Conservation (phyloP, 1,284 basidiomycete species). For the Rhodotorula sp. region DNA sequence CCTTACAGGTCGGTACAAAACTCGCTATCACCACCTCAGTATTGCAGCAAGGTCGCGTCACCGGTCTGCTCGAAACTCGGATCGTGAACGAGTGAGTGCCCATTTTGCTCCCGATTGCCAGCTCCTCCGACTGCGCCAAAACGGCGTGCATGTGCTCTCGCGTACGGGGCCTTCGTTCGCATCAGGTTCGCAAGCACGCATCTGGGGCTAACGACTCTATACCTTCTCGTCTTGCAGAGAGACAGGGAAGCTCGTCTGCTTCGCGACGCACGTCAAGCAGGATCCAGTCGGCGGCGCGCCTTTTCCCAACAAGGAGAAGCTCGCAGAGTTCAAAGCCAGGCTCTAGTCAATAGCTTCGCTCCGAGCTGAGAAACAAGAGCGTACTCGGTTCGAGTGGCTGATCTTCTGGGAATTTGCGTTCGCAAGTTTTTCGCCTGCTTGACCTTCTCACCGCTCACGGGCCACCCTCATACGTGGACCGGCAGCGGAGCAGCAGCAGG, state of each 20-base stretch:
- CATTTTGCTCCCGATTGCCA: not conserved
- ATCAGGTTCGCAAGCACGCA: too few relatives aligned
- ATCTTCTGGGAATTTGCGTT: too few relatives aligned
- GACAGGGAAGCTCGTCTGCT: conserved; percentile 23
- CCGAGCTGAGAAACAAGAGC: too few relatives aligned
- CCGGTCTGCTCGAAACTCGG: conserved; percentile 25
- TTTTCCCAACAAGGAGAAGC: not conserved
- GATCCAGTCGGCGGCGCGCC: conserved; percentile 17
- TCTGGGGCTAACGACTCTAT: too few relatives aligned
- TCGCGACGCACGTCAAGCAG: conserved; percentile 34
- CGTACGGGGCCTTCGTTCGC: too few relatives aligned
- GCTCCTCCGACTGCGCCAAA: not conserved
- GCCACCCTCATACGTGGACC: too few relatives aligned
- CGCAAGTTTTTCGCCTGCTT: too few relatives aligned
- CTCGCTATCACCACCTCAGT: conserved; percentile 26
- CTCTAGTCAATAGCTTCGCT: not conserved
- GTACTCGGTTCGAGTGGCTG: too few relatives aligned
- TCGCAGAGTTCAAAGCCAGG: not conserved
- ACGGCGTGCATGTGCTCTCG: not conserved
- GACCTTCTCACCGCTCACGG: too few relatives aligned
- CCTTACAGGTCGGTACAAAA: conserved; percentile 20
- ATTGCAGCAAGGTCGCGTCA: conserved; percentile 24
- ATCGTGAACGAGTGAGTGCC: conserved; percentile 23
- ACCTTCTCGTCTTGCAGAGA: not conserved
- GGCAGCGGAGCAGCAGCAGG: too few relatives aligned